A percentile compares a stretch with the other conserved stretches of the same genome.
phyloP scores from a whole-genome alignment of 1,284 basidiomycete genomes.

The Cryptococcus deneoformans region DNA sequence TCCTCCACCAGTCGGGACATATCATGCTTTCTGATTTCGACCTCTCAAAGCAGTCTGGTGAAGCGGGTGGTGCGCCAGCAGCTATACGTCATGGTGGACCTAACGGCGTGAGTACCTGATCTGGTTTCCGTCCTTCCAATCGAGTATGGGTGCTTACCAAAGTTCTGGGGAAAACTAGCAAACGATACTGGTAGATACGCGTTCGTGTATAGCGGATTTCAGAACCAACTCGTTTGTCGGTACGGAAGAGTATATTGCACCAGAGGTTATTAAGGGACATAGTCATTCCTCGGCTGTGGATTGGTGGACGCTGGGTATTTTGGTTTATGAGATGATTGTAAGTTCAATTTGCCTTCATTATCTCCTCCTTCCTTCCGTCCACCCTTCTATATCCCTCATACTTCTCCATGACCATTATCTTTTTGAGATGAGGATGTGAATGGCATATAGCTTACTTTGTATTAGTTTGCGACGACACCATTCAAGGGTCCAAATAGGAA shows the following conservation, averaged over 20 bases:
- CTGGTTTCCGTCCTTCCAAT: not conserved
- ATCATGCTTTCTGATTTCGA: slow-evolving; percentile 99
- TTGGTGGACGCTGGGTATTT: slow-evolving; percentile 99
- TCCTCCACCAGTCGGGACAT: slow-evolving; percentile 98
- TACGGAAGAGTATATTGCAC: slow-evolving; percentile 99
- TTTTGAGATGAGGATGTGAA: not conserved
- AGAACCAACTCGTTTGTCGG: slow-evolving; percentile 99
- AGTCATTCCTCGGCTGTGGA: slow-evolving; percentile 99
- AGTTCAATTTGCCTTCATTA: slow-evolving; percentile 48
- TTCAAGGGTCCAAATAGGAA: slow-evolving; percentile 96
- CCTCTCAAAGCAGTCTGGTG: slow-evolving; percentile 90
- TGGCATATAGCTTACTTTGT: slow-evolving; percentile 1
- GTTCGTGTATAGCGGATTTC: slow-evolving; percentile 96
- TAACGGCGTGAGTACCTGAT: slow-evolving; percentile 69
- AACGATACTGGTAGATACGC: slow-evolving; percentile 73
- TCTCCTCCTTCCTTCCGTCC: no score
- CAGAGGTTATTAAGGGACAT: slow-evolving; percentile 96
- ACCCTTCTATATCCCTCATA: no score
- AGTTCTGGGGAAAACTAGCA: slow-evolving; percentile 3
- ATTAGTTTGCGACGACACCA: slow-evolving; percentile 91
- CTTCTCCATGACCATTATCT: not conserved
- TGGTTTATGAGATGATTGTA: slow-evolving; percentile 99
- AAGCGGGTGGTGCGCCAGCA: slow-evolving; percentile 81
- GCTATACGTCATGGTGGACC: slow-evolving; percentile 82
- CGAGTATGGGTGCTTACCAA: slow-evolving; percentile 5